Conservation (phyloP, 257 asterid species). For the Phtheirospermum japonicum region DNA sequence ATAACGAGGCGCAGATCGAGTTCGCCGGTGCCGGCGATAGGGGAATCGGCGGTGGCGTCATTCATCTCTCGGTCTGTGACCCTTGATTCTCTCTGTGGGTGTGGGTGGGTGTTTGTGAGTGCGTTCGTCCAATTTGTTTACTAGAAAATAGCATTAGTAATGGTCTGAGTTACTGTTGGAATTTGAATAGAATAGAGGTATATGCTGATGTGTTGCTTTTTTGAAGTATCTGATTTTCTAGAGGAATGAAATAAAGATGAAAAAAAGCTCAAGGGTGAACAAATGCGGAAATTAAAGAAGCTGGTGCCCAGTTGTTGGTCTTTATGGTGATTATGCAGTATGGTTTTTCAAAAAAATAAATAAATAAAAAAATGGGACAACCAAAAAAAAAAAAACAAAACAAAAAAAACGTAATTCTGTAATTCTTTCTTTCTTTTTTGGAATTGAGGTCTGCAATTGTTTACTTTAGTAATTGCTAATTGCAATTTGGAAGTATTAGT, state of each 20-base stretch:
- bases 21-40: conserved; percentile 66
- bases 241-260: not conserved
- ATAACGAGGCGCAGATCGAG: conserved; percentile 73
- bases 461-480: too few relatives aligned
- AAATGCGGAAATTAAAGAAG: too few relatives aligned
- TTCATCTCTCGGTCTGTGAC: conserved; percentile 65
- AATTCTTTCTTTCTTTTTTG: too few relatives aligned
- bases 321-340: not conserved
- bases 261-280: not conserved
- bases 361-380: too few relatives aligned
- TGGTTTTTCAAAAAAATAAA: too few relatives aligned
- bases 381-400: too few relatives aligned
- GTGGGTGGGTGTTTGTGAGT: not conserved
- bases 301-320: too few relatives aligned
- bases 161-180: not conserved
- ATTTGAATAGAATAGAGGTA: too few relatives aligned
- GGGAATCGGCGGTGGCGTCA: conserved; percentile 80
- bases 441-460: too few relatives aligned
- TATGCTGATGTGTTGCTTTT: too few relatives aligned
- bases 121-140: not conserved
- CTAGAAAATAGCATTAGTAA: too few relatives aligned
- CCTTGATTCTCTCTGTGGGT: conserved; percentile 3
- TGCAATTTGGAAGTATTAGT: too few relatives aligned
- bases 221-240: not conserved
- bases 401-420: not conserved